These are phyloP conservation scores for Botrytis paeoniae DNA, from an alignment of 2,329 filamentous ascomycete genomes.

Conservation along the genomic window DNA sequence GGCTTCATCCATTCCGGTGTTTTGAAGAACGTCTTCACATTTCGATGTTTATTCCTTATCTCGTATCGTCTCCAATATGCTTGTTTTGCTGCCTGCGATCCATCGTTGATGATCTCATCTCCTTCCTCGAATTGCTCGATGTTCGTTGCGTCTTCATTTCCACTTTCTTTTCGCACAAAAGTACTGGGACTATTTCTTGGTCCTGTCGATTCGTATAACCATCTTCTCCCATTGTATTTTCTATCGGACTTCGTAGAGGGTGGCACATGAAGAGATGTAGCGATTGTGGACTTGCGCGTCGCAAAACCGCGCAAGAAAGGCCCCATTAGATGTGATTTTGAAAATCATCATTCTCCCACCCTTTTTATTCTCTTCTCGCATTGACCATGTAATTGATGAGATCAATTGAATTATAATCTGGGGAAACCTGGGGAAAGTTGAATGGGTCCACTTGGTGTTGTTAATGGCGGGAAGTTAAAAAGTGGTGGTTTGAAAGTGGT, in stretches of 20 bases:
- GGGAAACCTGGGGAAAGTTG: constrained; percentile 7
- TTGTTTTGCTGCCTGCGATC: not conserved
- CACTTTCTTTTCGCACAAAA: not conserved
- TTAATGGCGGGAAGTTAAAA: constrained; percentile 13
- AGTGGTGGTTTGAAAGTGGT: constrained; percentile 2
- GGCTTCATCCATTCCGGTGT: constrained; percentile 7
- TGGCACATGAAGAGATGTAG: not conserved
- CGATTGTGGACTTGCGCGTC: constrained; percentile 5
- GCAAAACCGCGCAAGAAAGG: constrained; percentile 4
- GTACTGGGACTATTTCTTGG: not conserved
- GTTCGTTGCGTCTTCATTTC: not conserved
- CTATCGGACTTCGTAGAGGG: not conserved
- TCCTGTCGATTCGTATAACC: not conserved
- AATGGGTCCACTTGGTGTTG: constrained; percentile 15
- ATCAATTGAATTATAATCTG: constrained; percentile 1
- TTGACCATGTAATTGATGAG: constrained; percentile 10
- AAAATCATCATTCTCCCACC: not conserved
- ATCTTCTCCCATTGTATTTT: constrained; percentile 3
- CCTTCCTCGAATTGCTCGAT: not conserved
- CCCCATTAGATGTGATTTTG: not conserved
- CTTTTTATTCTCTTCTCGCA: not conserved
- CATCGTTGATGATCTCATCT: not conserved
- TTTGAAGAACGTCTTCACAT: constrained; percentile 1
- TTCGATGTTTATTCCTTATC: not conserved
- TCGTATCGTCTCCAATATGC: constrained; percentile 6